These are phyloP conservation scores for Aspergillus phoenicis DNA, from an alignment of 2,329 filamentous ascomycete species.

Conservation along the genomic window DNA sequence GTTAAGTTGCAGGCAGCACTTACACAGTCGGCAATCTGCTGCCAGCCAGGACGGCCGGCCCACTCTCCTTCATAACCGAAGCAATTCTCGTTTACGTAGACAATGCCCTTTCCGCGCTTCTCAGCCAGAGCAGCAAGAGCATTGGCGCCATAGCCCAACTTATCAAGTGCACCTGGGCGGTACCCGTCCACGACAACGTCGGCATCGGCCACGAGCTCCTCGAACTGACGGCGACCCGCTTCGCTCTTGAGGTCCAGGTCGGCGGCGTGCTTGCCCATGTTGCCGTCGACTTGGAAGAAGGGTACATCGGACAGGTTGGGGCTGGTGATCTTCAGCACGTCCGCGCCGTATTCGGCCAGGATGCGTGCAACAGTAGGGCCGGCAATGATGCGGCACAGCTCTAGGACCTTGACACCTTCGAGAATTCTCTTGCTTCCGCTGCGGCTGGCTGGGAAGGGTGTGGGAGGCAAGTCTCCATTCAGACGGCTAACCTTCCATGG, in stretches of 20 bases:
- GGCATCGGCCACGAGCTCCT: slow-evolving; percentile 61
- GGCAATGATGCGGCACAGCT: slow-evolving; percentile 73
- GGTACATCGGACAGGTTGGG: slow-evolving; percentile 69
- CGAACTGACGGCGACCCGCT: slow-evolving; percentile 58
- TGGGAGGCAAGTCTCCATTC: slow-evolving; percentile 31
- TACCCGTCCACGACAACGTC: slow-evolving; percentile 72
- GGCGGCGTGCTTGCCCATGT: slow-evolving; percentile 69
- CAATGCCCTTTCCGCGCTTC: slow-evolving; percentile 61
- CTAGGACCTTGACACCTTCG: slow-evolving; percentile 70
- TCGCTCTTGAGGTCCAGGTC: slow-evolving; percentile 64
- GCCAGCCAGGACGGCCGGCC: slow-evolving; percentile 68
- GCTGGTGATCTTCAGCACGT: slow-evolving; percentile 71
- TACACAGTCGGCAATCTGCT: slow-evolving; percentile 69
- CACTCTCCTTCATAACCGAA: slow-evolving; percentile 67
- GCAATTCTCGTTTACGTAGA: slow-evolving; percentile 72
- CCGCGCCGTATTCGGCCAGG: slow-evolving; percentile 70
- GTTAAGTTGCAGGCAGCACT: slow-evolving; percentile 29
- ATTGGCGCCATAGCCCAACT: slow-evolving; percentile 64
- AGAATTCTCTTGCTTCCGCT: slow-evolving; percentile 34
- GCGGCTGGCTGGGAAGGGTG: slow-evolving; percentile 33
- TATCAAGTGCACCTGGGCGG: slow-evolving; percentile 65
- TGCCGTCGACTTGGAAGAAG: slow-evolving; percentile 72
- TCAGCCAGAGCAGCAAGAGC: slow-evolving; percentile 57
- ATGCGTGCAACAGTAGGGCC: slow-evolving; percentile 70
- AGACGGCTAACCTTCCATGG: slow-evolving; percentile 40